Conservation (phyloP, 2,329 filamentous ascomycete genomes). For the Sphaerostilbella broomeana region DNA sequence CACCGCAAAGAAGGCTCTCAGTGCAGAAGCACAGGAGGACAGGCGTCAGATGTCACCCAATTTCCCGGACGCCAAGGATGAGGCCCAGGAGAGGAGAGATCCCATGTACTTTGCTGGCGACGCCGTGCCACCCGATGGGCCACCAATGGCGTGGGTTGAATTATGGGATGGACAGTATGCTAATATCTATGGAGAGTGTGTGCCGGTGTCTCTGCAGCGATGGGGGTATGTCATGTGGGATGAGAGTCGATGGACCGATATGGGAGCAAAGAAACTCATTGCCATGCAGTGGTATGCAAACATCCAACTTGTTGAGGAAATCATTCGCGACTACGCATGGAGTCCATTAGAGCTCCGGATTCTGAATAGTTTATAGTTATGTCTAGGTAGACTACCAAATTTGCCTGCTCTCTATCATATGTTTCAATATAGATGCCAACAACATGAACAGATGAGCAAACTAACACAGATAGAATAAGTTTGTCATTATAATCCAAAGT, state of each 20-base stretch:
- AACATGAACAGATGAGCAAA: too few relatives aligned
- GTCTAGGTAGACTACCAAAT: too few relatives aligned
- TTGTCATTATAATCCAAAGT: too few relatives aligned
- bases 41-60: not conserved
- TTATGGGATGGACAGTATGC: not conserved
- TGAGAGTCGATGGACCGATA: constrained; percentile 1
- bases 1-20: not conserved
- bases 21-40: not conserved
- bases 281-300: not conserved
- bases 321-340: not conserved
- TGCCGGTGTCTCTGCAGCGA: not conserved
- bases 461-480: too few relatives aligned
- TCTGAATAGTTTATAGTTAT: too few relatives aligned
- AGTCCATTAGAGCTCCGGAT: too few relatives aligned
- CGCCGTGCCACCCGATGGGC: not conserved
- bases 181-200: not conserved
- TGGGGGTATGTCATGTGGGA: not conserved
- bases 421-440: too few relatives aligned
- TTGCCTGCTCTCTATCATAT: too few relatives aligned
- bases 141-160: not conserved
- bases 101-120: not conserved
- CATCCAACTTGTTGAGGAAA: not conserved
- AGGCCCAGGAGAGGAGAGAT: not conserved
- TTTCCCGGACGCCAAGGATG: not conserved
- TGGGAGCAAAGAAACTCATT: not conserved